Evolutionary conservation across 2,329 filamentous ascomycete genomes (phyloP).

Genomic region (Colletotrichum paranaense): DNA sequence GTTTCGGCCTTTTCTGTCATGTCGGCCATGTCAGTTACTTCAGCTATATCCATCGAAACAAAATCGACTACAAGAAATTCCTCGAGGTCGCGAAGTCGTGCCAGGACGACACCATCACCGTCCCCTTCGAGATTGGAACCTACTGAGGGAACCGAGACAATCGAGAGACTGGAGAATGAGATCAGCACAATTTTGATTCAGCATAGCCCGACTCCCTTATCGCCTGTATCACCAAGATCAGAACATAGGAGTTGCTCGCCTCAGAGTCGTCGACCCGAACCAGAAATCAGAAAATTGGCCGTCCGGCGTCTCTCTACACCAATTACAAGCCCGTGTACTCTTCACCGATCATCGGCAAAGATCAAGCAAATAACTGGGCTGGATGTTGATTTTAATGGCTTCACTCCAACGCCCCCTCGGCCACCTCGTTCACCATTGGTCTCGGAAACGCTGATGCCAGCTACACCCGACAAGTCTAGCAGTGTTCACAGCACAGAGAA

Average conservation of each 20-base stretch:
- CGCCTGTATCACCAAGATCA: neutral
- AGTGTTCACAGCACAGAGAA: conserved; percentile 8
- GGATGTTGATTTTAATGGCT: conserved; percentile 43
- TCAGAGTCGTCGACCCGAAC: neutral
- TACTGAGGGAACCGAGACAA: neutral
- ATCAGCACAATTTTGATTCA: conserved; percentile 28
- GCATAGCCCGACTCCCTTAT: conserved; percentile 17
- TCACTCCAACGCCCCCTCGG: neutral
- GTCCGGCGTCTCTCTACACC: conserved; percentile 27
- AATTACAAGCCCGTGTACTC: conserved; percentile 32
- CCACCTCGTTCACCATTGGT: neutral
- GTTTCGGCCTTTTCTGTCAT: conserved; percentile 21
- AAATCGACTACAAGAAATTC: conserved; percentile 10
- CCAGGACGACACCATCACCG: conserved; percentile 9
- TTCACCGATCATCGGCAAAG: conserved; percentile 50
- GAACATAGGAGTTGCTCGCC: conserved; percentile 30
- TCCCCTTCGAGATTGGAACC: conserved; percentile 1
- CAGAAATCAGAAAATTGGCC: conserved; percentile 10
- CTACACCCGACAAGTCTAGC: conserved; percentile 9
- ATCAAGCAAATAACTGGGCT: conserved; percentile 55
- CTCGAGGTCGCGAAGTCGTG: conserved; percentile 25
- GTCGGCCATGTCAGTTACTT: conserved; percentile 1
- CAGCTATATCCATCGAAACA: neutral
- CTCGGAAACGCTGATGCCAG: neutral
- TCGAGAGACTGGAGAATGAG: conserved; percentile 20